phyloP scores from a whole-genome alignment of 208 protist species.

The Histomonas meleagridis region DNA sequence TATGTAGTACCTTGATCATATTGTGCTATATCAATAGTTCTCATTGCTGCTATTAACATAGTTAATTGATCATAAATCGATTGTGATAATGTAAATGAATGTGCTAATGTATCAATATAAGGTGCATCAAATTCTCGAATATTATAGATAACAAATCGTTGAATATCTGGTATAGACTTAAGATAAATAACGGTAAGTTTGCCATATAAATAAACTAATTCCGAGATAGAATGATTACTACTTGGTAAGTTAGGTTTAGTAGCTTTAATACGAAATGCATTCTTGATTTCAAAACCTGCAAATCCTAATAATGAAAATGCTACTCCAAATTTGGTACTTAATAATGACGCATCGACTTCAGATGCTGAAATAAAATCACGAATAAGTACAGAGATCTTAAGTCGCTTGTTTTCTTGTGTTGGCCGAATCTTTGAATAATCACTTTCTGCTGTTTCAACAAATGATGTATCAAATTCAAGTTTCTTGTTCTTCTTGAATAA shows the following conservation, averaged over 20 bases:
- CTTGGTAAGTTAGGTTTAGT: background rate
- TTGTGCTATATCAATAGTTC: background rate
- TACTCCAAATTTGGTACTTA: background rate
- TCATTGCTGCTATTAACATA: background rate
- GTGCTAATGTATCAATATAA: background rate
- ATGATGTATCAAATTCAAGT: background rate
- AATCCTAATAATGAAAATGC: background rate
- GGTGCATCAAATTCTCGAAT: slow-evolving; percentile 11
- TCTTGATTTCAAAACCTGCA: background rate
- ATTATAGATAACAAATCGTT: background rate
- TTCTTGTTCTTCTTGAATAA: background rate
- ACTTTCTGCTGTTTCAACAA: background rate
- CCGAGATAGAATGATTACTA: too few relatives aligned
- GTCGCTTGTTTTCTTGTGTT: background rate
- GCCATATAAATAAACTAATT: too few relatives aligned
- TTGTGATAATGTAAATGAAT: background rate
- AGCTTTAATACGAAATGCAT: background rate
- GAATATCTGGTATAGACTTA: background rate
- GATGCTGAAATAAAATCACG: background rate
- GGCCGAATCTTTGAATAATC: background rate
- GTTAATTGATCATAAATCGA: background rate
- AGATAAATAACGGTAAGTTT: background rate
- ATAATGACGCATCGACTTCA: background rate
- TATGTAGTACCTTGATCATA: slow-evolving; percentile 13
- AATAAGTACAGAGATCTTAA: background rate